These are phyloP conservation scores for Oryza glumipatula DNA, from an alignment of 176 grass and related monocot species.

Conservation along the genomic window DNA sequence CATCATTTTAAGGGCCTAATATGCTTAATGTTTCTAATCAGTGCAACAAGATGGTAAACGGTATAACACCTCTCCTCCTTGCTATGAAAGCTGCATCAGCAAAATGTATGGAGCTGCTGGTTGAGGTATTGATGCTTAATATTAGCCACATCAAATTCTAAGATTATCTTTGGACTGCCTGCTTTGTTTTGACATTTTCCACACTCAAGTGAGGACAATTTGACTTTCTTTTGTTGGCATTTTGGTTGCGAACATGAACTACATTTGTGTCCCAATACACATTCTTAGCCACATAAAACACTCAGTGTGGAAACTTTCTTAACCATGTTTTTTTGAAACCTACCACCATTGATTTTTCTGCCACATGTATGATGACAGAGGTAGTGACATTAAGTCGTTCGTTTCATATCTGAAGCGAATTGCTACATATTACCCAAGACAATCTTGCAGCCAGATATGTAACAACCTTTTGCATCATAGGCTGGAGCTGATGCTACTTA, in stretches of 20 bases:
- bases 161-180: not conserved
- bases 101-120: conserved; percentile 33
- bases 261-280: not conserved
- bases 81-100: conserved; percentile 18
- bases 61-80: conserved; percentile 37
- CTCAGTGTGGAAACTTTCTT: not conserved
- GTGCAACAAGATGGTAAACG: conserved; percentile 37
- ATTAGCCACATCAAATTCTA: not conserved
- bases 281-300: too few species aligned
- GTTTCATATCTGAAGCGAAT: conserved; percentile 1
- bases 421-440: not conserved
- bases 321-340: not conserved
- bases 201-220: not conserved
- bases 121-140: conserved; percentile 36
- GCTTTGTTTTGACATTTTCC: not conserved
- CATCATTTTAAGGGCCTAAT: not conserved
- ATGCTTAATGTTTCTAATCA: conserved; percentile 1
- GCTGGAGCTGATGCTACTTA: conserved; percentile 7
- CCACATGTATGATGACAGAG: conserved; percentile 9
- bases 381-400: not conserved
- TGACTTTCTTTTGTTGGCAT: not conserved
- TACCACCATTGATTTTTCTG: not conserved
- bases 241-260: not conserved
- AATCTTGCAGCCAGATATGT: not conserved
- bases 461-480: conserved; percentile 18